Conservation (phyloP, 2,329 filamentous ascomycete species). For the Rugonectria rugulosa region DNA sequence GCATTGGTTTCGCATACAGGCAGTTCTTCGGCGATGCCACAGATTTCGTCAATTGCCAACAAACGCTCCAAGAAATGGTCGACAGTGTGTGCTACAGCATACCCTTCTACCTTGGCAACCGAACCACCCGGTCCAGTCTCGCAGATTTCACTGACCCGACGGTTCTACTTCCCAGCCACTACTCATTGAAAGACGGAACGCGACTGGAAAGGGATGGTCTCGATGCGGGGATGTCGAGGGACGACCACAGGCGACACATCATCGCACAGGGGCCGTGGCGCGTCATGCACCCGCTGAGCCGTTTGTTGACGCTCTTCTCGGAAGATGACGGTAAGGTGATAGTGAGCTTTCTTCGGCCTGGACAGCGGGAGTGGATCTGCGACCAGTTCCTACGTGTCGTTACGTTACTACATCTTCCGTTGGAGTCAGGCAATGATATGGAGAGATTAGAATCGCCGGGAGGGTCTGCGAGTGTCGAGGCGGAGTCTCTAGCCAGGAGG, state of each 20-base stretch:
- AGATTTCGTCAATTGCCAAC: too few species aligned
- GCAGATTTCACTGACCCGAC: background rate
- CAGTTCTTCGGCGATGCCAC: too few species aligned
- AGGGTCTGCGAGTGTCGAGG: too few species aligned
- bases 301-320: background rate
- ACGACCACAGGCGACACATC: conserved; percentile 24
- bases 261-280: conserved; percentile 16
- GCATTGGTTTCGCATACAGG: too few species aligned
- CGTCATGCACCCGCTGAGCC: conserved; percentile 12
- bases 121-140: background rate
- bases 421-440: too few species aligned
- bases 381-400: conserved; percentile 15
- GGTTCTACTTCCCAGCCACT: background rate
- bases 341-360: background rate
- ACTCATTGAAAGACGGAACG: background rate
- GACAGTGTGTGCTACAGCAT: conserved; percentile 21
- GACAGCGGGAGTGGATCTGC: conserved; percentile 16
- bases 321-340: background rate
- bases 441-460: too few species aligned
- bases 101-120: conserved; percentile 30
- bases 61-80: background rate
- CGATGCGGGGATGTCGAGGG: conserved; percentile 3
- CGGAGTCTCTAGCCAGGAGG: too few species aligned
- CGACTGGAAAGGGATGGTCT: conserved; percentile 3
- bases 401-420: too few species aligned